Evolutionary conservation across 2,329 filamentous ascomycete genomes (phyloP), one percentile per base, ranked within the genome.

Genomic region (Mycogone perniciosa): DNA sequence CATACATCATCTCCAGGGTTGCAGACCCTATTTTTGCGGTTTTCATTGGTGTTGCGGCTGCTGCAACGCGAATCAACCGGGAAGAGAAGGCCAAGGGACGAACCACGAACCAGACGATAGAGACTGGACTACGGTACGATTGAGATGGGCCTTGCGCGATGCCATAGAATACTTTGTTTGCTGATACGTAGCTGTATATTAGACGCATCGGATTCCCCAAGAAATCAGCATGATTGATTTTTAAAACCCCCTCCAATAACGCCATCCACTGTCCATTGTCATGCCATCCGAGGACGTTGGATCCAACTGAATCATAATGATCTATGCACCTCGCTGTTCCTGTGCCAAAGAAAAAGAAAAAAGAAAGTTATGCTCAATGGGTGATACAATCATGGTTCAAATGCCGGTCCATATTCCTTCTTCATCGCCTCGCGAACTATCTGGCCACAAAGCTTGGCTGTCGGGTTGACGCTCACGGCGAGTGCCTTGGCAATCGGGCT

Each of bases 391-490:
- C 57, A 73, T 49, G 60, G 61, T 31, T 70, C 69, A 62, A 74
- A 76, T 7, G 67, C 71, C n/a, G 73, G 70, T 0, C 78, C 79
- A 58, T 83, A 84, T 63, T 86, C 84, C 65, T 81, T 84, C 69
- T 76, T 83, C 81, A 86, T 82, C 44, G 82, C 83, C 66, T 85
- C 80, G 45, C 79, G 76, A 35, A 87, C 83, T 63, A 86, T 86
- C 59, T 84, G 76, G 2, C 83, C 84, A 60, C 84, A 87, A 40
- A 86, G 68, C 68, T 86, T 86, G 2, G 84, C 82, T 11, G 81
- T 85, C 27, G 84, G 83, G 63, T 86, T 87, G 30, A 79, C 79
- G 63, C 75, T 77, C 46, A 86, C 83, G 5, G 81, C 82, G 56
- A 86, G 66, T 4, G 74, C 77, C 62, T 81, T 84, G 20, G 82